phyloP scores from a whole-genome alignment of 768 basidiomycete species.

The Kwoniella dejecticola region DNA sequence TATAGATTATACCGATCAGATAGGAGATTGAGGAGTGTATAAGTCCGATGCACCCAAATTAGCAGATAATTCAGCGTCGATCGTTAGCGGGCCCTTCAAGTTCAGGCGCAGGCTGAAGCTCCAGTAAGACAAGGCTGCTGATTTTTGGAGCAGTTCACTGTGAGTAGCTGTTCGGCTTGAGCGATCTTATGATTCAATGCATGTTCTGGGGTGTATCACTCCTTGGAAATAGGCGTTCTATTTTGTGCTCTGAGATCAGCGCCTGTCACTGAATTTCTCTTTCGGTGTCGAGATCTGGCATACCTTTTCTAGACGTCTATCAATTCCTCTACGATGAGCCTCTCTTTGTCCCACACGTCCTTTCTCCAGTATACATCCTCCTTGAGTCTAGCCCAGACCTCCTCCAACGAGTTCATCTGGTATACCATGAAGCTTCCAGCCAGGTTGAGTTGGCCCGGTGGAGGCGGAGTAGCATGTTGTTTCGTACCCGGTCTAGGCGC shows the following conservation, averaged over 20 bases:
- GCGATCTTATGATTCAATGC: no score
- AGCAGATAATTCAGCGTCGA: no score
- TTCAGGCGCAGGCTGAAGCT: no score
- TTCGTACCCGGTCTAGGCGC: constrained; percentile 12
- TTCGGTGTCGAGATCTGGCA: no score
- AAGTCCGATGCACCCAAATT: not conserved
- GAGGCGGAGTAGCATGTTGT: constrained; percentile 8
- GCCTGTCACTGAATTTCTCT: no score
- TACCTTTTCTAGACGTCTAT: not conserved
- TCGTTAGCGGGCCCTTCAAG: no score
- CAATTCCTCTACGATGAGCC: constrained; percentile 47
- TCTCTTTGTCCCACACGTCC: constrained; percentile 52
- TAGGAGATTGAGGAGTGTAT: not conserved
- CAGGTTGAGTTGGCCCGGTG: constrained; percentile 34
- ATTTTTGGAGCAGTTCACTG: no score
- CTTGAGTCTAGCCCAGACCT: constrained; percentile 42
- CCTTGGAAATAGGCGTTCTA: no score
- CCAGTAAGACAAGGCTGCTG: no score
- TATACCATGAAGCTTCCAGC: constrained; percentile 45
- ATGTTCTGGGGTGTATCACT: no score
- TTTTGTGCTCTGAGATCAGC: no score
- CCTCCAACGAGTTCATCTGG: constrained; percentile 35
- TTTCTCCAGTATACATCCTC: constrained; percentile 51
- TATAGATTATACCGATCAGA: not conserved
- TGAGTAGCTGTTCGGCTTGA: no score